These are phyloP conservation scores for Neofusicoccum umdonicola DNA, from an alignment of 2,329 filamentous ascomycete genomes.

Conservation along the genomic window DNA sequence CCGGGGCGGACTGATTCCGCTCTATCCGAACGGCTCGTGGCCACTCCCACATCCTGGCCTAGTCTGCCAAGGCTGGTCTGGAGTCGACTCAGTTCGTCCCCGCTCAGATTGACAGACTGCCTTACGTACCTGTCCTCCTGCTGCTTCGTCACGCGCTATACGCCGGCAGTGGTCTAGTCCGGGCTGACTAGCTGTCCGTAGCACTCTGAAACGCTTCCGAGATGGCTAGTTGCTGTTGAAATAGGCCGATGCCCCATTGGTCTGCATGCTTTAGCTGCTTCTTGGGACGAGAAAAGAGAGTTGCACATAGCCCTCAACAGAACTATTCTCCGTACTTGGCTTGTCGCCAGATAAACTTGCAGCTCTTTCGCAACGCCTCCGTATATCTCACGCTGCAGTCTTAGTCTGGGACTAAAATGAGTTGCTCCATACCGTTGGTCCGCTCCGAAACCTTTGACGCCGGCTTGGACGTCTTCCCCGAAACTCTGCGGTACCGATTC, in stretches of 20 bases:
- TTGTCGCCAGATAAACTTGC: not conserved
- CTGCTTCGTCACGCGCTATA: not conserved
- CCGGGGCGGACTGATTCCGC: constrained; percentile 1
- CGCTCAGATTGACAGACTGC: not conserved
- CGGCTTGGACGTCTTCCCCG: too few species aligned
- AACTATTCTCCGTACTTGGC: not conserved
- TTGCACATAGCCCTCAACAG: not conserved
- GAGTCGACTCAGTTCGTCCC: not conserved
- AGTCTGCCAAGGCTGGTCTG: not conserved
- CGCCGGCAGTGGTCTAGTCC: not conserved
- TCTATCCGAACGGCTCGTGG: constrained; percentile 6
- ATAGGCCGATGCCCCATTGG: not conserved
- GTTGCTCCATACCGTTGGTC: too few species aligned
- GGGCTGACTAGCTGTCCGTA: not conserved
- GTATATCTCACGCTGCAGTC: not conserved
- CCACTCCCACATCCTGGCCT: constrained; percentile 4
- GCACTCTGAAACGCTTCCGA: not conserved
- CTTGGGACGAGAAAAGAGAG: not conserved
- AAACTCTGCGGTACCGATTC: too few species aligned
- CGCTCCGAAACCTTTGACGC: too few species aligned
- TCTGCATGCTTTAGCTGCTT: not conserved
- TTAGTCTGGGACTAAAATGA: too few species aligned
- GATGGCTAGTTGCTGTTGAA: not conserved
- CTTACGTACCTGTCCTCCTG: not conserved
- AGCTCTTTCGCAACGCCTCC: not conserved